Percentiles rank a stretch among this genome's conserved stretches.
These are phyloP conservation scores for Umbelopsis sp. DNA, from an alignment of 192 early-diverging fungal genomes.

Conservation along the genomic window DNA sequence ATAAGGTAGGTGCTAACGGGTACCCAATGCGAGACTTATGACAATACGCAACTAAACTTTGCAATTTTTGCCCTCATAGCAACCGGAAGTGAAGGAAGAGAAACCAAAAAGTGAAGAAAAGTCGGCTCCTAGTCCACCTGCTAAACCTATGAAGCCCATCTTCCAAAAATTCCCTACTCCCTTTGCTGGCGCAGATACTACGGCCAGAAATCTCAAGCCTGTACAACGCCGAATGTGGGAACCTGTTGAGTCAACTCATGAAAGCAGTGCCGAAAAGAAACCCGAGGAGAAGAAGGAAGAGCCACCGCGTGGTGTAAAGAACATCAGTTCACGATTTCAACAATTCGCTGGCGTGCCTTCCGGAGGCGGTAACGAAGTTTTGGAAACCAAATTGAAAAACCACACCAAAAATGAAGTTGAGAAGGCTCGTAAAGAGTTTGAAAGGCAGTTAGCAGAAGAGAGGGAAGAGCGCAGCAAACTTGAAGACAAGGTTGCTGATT, in stretches of 20 bases:
- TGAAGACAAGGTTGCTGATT: constrained; percentile 29
- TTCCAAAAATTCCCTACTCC: constrained; percentile 47
- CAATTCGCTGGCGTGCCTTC: constrained; percentile 27
- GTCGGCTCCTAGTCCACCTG: constrained; percentile 27
- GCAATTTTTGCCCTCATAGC: neutral
- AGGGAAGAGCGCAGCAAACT: constrained; percentile 27
- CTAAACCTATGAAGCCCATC: constrained; percentile 44
- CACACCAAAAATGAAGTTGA: constrained; percentile 41
- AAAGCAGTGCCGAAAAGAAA: constrained; percentile 26
- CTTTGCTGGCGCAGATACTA: constrained; percentile 31
- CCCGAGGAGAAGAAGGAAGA: constrained; percentile 14
- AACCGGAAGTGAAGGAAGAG: neutral
- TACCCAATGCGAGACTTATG: neutral
- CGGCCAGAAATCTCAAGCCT: constrained; percentile 32
- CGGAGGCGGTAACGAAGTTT: constrained; percentile 36
- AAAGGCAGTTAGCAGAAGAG: constrained; percentile 32
- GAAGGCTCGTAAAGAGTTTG: constrained; percentile 37
- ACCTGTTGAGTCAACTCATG: constrained; percentile 29
- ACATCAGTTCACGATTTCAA: constrained; percentile 35
- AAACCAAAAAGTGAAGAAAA: neutral
- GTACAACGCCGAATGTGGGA: constrained; percentile 40
- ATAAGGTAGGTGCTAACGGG: neutral
- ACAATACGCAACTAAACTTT: neutral
- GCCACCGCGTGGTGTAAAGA: constrained; percentile 33
- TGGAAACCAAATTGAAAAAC: constrained; percentile 44